Evolutionary conservation across 768 basidiomycete species (phyloP).

Genomic region (Suillus variegatus): DNA sequence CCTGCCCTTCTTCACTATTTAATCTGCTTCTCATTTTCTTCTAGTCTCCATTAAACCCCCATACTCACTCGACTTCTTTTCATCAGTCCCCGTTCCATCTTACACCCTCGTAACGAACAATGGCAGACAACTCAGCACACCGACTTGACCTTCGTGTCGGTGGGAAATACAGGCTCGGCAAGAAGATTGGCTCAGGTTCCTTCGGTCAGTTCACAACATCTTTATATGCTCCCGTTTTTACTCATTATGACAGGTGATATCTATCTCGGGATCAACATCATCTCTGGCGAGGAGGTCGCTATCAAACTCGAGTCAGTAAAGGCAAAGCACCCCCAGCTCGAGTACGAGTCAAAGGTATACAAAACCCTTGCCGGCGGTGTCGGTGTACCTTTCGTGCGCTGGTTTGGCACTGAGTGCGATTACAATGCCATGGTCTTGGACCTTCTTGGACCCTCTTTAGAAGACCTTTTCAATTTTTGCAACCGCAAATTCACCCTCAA

Average conservation of each 20-base stretch:
- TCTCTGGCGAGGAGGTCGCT: slow-evolving; percentile 98
- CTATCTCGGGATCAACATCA: slow-evolving; percentile 99
- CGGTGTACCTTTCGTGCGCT: slow-evolving; percentile 97
- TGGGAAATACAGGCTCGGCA: slow-evolving; percentile 96
- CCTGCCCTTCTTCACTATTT: slow-evolving; percentile 25
- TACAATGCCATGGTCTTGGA: slow-evolving; percentile 99
- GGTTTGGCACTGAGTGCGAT: slow-evolving; percentile 95
- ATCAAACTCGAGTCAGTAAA: slow-evolving; percentile 99
- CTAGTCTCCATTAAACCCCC: slow-evolving; percentile 13
- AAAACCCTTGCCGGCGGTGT: slow-evolving; percentile 99
- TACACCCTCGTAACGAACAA: slow-evolving; percentile 32
- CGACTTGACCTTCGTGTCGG: slow-evolving; percentile 88
- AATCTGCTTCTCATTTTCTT: slow-evolving; percentile 19
- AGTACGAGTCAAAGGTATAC: slow-evolving; percentile 94
- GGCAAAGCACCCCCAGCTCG: slow-evolving; percentile 99
- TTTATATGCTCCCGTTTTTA: slow-evolving; percentile 11
- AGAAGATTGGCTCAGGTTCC: slow-evolving; percentile 99
- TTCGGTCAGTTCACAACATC: slow-evolving; percentile 67
- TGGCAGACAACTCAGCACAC: slow-evolving; percentile 73
- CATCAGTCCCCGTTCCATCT: slow-evolving; percentile 14
- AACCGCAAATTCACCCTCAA: slow-evolving; percentile 98
- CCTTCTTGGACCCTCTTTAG: slow-evolving; percentile 88
- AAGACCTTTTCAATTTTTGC: slow-evolving; percentile 93
- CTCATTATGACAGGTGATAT: slow-evolving; percentile 74
- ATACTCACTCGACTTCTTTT: slow-evolving; percentile 18